phyloP scores from a whole-genome alignment of 345 rosid species.

The Eucalyptus pumila region DNA sequence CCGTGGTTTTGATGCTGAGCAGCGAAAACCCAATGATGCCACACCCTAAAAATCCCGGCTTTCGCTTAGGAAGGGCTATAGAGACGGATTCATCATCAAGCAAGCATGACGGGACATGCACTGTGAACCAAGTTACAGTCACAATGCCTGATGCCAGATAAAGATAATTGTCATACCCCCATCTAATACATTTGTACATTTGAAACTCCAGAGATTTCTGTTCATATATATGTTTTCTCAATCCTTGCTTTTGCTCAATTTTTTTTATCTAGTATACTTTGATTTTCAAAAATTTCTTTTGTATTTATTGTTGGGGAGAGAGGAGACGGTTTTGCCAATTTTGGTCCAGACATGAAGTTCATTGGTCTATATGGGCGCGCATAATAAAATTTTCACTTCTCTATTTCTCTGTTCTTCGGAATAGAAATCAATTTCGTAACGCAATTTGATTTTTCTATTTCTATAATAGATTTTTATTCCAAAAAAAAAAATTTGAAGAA shows the following conservation, averaged over 20 bases:
- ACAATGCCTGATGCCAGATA: conserved; percentile 56
- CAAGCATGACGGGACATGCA: conserved; percentile 35
- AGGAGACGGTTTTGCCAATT: background rate
- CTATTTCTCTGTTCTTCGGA: no score
- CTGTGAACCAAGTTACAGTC: conserved; percentile 77
- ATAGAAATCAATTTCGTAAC: no score
- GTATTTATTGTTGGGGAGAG: background rate
- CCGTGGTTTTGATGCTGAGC: conserved; percentile 52
- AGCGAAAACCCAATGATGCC: conserved; percentile 52
- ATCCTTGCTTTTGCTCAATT: background rate
- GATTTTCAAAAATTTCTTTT: background rate
- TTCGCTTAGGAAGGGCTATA: conserved; percentile 38
- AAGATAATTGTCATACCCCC: background rate
- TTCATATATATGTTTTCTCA: background rate
- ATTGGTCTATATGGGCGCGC: background rate
- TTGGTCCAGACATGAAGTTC: background rate
- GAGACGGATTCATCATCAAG: conserved; percentile 54
- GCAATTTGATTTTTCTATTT: no score
- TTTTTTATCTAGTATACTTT: background rate
- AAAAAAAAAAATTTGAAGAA: no score
- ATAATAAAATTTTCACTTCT: no score
- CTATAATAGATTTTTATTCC: no score
- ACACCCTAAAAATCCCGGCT: conserved; percentile 57
- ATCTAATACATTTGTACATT: background rate
- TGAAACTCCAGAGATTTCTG: background rate